phyloP scores from a whole-genome alignment of 148 eudicot species.

The Chenopodium quinoa region DNA sequence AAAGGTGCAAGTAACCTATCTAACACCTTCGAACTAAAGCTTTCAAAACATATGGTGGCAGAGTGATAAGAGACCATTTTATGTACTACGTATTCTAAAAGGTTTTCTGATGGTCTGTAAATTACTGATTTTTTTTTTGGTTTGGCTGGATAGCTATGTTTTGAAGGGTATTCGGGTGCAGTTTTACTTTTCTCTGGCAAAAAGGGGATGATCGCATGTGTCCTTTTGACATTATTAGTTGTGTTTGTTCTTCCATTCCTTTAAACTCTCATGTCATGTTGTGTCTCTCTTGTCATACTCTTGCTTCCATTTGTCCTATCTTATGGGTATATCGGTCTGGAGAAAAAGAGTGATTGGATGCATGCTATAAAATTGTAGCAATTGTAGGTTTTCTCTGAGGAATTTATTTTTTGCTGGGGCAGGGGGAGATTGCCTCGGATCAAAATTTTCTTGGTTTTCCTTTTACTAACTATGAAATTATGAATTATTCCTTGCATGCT shows the following conservation, averaged over 20 bases:
- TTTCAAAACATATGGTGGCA: neutral
- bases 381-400: too few relatives aligned
- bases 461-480: neutral
- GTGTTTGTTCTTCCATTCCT: neutral
- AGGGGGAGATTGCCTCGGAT: neutral
- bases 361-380: neutral
- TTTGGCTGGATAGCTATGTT: neutral
- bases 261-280: neutral
- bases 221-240: neutral
- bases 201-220: neutral
- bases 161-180: neutral
- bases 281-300: neutral
- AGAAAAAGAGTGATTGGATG: neutral
- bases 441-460: neutral
- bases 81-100: neutral
- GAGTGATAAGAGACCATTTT: neutral
- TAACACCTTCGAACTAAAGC: neutral
- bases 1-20: neutral
- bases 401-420: neutral
- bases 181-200: neutral
- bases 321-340: neutral
- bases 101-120: neutral
- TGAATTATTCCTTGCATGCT: neutral
- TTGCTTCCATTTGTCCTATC: conserved; percentile 1
- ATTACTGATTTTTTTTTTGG: neutral